phyloP scores from a whole-genome alignment of 768 basidiomycete genomes.

The Hypholoma fasciculare region DNA sequence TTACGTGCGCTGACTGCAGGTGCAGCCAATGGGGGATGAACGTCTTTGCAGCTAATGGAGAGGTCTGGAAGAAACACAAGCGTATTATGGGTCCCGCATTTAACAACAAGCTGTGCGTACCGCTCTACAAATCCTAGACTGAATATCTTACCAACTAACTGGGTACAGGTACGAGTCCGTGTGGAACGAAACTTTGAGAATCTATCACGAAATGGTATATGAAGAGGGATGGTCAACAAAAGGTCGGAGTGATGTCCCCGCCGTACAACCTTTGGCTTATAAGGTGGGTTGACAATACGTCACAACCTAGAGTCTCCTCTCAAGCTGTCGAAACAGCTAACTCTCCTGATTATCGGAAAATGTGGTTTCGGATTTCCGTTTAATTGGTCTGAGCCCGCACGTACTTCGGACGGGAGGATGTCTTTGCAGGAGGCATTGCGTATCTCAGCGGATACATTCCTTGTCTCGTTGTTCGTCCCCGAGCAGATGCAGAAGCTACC shows the following conservation, averaged over 20 bases:
- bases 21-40: conserved; percentile 35
- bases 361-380: conserved; percentile 50
- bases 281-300: conserved; percentile 25
- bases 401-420: conserved; percentile 35
- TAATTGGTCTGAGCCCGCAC: conserved; percentile 40
- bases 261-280: conserved; percentile 33
- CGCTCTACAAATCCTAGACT: neutral
- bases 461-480: conserved; percentile 29
- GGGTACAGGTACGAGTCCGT: conserved; percentile 38
- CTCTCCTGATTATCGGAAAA: conserved; percentile 41
- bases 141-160: conserved; percentile 19
- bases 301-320: neutral
- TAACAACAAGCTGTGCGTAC: conserved; percentile 35
- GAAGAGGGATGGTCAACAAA: conserved; percentile 35
- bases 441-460: conserved; percentile 29
- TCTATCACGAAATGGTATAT: conserved; percentile 39
- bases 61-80: conserved; percentile 47
- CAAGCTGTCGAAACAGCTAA: conserved; percentile 30
- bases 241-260: conserved; percentile 26
- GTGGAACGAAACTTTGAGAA: conserved; percentile 37
- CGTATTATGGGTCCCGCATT: conserved; percentile 47
- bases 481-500: conserved; percentile 38
- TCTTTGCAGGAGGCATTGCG: conserved; percentile 27
- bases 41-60: conserved; percentile 42
- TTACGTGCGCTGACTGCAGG: too few species aligned